Evolutionary conservation across 2,329 filamentous ascomycete species (phyloP).

Genomic region (Microcera coccophila): DNA sequence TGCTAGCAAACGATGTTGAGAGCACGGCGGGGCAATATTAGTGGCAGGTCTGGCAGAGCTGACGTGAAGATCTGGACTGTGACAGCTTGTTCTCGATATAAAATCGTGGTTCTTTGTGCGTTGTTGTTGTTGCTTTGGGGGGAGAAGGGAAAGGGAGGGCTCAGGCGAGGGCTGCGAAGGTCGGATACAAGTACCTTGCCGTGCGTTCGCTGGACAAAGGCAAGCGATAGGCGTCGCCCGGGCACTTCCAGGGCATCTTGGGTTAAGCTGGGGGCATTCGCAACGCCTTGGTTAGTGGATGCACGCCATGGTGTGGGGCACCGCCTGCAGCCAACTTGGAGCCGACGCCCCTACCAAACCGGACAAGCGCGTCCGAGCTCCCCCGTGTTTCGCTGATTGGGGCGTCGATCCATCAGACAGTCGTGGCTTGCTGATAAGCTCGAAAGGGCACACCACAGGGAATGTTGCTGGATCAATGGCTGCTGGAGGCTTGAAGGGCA

Average conservation of each 20-base stretch:
- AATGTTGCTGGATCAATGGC: conserved; percentile 5
- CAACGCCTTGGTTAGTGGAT: conserved; percentile 12
- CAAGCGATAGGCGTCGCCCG: conserved; percentile 18
- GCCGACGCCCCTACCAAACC: conserved; percentile 7
- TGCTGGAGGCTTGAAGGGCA: conserved; percentile 1
- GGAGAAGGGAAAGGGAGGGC: conserved; percentile 34
- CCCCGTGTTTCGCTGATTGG: conserved; percentile 11
- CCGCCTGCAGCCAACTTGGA: neutral
- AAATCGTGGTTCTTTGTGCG: conserved; percentile 47
- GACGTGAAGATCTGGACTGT: conserved; percentile 58
- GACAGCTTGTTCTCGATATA: conserved; percentile 55
- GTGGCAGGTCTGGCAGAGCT: conserved; percentile 39
- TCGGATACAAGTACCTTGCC: conserved; percentile 27
- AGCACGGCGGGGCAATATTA: conserved; percentile 25
- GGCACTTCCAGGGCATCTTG: neutral
- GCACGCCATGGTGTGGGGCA: conserved; percentile 5
- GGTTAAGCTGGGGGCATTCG: conserved; percentile 10
- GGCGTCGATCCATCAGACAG: conserved; percentile 3
- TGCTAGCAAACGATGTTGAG: conserved; percentile 24
- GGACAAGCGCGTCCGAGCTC: conserved; percentile 6
- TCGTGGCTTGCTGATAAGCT: conserved; percentile 22
- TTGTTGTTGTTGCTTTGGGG: conserved; percentile 49
- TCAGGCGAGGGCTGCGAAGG: conserved; percentile 19
- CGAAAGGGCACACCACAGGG: conserved; percentile 18
- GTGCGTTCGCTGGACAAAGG: conserved; percentile 3